phyloP scores from a whole-genome alignment of 2,329 filamentous ascomycete genomes.

The Juglanconis oblonga region DNA sequence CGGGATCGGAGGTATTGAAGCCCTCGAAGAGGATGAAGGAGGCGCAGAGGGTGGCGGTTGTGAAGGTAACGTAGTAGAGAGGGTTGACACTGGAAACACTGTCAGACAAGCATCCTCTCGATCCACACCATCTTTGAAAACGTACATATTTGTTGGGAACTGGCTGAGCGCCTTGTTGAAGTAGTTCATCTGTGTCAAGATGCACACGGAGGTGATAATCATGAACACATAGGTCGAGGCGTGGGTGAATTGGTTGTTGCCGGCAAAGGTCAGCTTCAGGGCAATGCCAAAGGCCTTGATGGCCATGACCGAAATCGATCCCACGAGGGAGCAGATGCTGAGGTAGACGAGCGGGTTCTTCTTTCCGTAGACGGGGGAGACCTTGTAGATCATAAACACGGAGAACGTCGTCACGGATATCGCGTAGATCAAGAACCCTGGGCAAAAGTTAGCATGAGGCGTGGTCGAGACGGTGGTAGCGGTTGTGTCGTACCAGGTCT shows the following conservation, averaged over 20 bases:
- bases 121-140: slow-evolving; percentile 18
- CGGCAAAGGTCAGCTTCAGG: slow-evolving; percentile 87
- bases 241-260: slow-evolving; percentile 92
- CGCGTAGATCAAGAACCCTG: slow-evolving; percentile 89
- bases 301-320: slow-evolving; percentile 97
- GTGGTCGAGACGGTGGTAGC: neutral
- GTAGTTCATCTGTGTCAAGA: slow-evolving; percentile 99
- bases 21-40: slow-evolving; percentile 95
- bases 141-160: slow-evolving; percentile 96
- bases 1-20: slow-evolving; percentile 89
- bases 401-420: slow-evolving; percentile 78
- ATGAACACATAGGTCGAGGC: slow-evolving; percentile 97
- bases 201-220: slow-evolving; percentile 89
- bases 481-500: slow-evolving; percentile 69
- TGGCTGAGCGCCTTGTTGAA: slow-evolving; percentile 98
- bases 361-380: slow-evolving; percentile 86
- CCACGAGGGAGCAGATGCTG: slow-evolving; percentile 95
- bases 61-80: slow-evolving; percentile 96
- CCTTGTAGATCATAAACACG: slow-evolving; percentile 90
- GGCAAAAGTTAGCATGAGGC: slow-evolving; percentile 20
- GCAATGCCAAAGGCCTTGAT: slow-evolving; percentile 98
- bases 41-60: slow-evolving; percentile 86
- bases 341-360: slow-evolving; percentile 95
- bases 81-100: slow-evolving; percentile 71
- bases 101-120: slow-evolving; percentile 25